Percentiles rank a stretch among this genome's conserved stretches.
Evolutionary conservation across 176 grass and related monocot species (phyloP).

Genomic region (Canna indica): DNA sequence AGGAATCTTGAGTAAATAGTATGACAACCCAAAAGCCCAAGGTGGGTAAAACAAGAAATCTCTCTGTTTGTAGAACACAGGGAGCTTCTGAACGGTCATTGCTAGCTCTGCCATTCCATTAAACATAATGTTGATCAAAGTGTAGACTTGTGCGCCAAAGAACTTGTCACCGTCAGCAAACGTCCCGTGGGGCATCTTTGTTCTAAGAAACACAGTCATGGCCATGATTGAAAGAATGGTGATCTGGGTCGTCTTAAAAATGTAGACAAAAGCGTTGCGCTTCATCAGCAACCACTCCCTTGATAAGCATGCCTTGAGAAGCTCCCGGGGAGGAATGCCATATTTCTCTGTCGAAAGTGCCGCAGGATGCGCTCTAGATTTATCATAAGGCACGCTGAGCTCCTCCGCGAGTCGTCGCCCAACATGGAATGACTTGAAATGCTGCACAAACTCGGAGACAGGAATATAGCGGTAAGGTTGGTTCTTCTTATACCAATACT

Average conservation of each 20-base stretch:
- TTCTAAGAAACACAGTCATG: constrained; percentile 49
- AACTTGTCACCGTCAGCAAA: constrained; percentile 32
- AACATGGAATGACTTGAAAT: constrained; percentile 43
- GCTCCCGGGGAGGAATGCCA: constrained; percentile 44
- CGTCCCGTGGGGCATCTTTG: constrained; percentile 29
- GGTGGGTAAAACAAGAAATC: constrained; percentile 49
- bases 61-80: constrained; percentile 51
- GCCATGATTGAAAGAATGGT: constrained; percentile 33
- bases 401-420: constrained; percentile 32
- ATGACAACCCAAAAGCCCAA: constrained; percentile 41
- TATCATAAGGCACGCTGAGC: constrained; percentile 43
- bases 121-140: constrained; percentile 37
- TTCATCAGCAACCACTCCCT: constrained; percentile 66
- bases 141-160: constrained; percentile 31
- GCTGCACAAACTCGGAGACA: constrained; percentile 31
- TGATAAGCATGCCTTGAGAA: constrained; percentile 36
- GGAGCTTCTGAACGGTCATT: constrained; percentile 43
- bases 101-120: constrained; percentile 45
- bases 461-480: constrained; percentile 36
- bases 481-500: constrained; percentile 35
- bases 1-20: constrained; percentile 38
- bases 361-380: constrained; percentile 47
- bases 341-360: constrained; percentile 43
- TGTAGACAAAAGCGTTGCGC: constrained; percentile 35
- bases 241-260: constrained; percentile 22